These are phyloP conservation scores for Luffa acutangula DNA, from an alignment of 306 rosid species.

Conservation along the genomic window DNA sequence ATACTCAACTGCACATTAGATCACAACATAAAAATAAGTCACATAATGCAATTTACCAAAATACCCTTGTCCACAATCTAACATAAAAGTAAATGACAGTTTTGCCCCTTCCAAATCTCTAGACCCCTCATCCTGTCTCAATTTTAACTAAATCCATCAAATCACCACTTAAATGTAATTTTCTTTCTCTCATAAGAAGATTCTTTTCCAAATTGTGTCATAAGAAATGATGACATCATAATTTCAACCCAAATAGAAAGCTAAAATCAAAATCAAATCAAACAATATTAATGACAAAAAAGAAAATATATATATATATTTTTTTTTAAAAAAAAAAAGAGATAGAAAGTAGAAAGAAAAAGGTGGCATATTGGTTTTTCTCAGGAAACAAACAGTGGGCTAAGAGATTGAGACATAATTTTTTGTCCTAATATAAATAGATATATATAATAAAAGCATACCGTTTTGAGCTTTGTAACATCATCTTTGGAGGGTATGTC, in stretches of 20 bases:
- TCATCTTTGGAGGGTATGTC: conserved; percentile 75
- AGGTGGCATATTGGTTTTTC: conserved; percentile 21
- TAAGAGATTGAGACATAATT: conserved; percentile 1
- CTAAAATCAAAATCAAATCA: neutral
- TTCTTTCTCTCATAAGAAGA: neutral
- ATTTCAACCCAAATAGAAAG: neutral
- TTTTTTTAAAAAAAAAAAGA: too few relatives aligned
- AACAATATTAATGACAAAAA: neutral
- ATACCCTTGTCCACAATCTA: neutral
- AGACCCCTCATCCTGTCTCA: neutral
- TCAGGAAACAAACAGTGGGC: conserved; percentile 19
- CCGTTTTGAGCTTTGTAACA: conserved; percentile 84
- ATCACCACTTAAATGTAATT: neutral
- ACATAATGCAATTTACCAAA: neutral
- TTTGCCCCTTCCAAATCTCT: neutral
- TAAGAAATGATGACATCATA: neutral
- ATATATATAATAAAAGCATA: conserved; percentile 19
- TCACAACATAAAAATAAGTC: neutral
- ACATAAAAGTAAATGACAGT: neutral
- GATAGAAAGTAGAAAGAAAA: conserved; percentile 6
- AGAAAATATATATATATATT: too few relatives aligned
- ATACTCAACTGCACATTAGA: conserved; percentile 57
- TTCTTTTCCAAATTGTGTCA: neutral
- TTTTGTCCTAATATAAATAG: neutral
- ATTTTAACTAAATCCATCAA: neutral